Percentiles rank a stretch among this genome's conserved stretches.
These are phyloP conservation scores for Larix kaempferi DNA, from an alignment of 75 land plant genomes.

Conservation along the genomic window DNA sequence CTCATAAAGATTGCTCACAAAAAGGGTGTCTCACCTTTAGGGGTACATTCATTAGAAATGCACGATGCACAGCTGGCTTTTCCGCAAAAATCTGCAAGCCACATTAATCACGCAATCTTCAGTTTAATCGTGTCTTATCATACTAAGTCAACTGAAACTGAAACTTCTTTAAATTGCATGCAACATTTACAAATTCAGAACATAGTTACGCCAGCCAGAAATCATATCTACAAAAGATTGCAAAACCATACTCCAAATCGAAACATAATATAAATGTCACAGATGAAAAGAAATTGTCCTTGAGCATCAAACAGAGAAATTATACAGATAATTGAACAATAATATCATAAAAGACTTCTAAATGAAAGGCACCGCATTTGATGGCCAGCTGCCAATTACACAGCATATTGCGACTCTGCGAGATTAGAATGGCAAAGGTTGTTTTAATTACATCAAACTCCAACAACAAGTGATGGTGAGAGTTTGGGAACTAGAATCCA, in stretches of 20 bases:
- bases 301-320: not conserved
- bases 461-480: not conserved
- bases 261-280: not conserved
- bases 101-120: not conserved
- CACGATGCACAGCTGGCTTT: slow-evolving; percentile 96
- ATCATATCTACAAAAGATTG: not conserved
- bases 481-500: not conserved
- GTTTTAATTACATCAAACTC: no score
- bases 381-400: no score
- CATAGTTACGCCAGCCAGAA: not conserved
- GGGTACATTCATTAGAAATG: slow-evolving; percentile 79
- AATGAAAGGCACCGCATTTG: no score
- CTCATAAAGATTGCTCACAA: not conserved
- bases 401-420: no score
- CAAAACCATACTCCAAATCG: not conserved
- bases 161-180: not conserved
- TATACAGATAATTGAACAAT: not conserved
- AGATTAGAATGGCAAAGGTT: no score
- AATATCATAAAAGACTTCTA: no score
- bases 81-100: slow-evolving; percentile 87
- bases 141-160: not conserved
- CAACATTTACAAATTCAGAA: not conserved
- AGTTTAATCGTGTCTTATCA: not conserved
- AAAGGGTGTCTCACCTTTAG: slow-evolving; percentile 41
- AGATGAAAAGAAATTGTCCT: not conserved